Evolutionary conservation across 2,329 filamentous ascomycete genomes (phyloP).

Genomic region (Fusarium solani-melongenae): DNA sequence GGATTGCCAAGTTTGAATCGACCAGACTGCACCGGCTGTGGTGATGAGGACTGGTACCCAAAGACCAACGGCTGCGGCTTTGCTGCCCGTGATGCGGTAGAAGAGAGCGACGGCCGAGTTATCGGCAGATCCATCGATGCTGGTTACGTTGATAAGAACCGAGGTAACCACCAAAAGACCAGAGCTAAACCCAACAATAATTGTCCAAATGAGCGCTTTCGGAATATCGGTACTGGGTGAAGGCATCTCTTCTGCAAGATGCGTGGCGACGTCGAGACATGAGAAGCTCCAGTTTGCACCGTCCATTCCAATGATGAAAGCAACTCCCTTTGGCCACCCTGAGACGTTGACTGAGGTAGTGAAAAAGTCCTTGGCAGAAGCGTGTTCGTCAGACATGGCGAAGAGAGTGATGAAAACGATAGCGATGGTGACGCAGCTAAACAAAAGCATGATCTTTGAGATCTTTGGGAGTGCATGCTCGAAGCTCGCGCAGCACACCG

Average conservation of each 20-base stretch:
- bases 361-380: slow-evolving; percentile 38
- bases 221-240: slow-evolving; percentile 39
- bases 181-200: slow-evolving; percentile 35
- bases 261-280: slow-evolving; percentile 43
- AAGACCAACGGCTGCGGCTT: slow-evolving; percentile 37
- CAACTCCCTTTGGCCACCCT: slow-evolving; percentile 43
- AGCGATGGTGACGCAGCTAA: slow-evolving; percentile 39
- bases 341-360: slow-evolving; percentile 32
- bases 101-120: slow-evolving; percentile 38
- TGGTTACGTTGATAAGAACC: slow-evolving; percentile 32
- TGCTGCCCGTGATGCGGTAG: slow-evolving; percentile 38
- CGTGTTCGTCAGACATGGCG: slow-evolving; percentile 35
- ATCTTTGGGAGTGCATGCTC: slow-evolving; percentile 41
- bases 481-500: slow-evolving; percentile 32
- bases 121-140: slow-evolving; percentile 28
- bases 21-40: slow-evolving; percentile 39
- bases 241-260: slow-evolving; percentile 46
- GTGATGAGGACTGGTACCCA: slow-evolving; percentile 39
- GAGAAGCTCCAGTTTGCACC: slow-evolving; percentile 47
- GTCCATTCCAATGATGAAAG: slow-evolving; percentile 45
- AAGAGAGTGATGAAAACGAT: slow-evolving; percentile 43
- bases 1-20: slow-evolving; percentile 46
- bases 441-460: slow-evolving; percentile 40
- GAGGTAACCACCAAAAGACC: slow-evolving; percentile 35
- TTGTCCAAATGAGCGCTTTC: slow-evolving; percentile 40